phyloP scores from a whole-genome alignment of 805 yeast species.

The Candida andamanensis region DNA sequence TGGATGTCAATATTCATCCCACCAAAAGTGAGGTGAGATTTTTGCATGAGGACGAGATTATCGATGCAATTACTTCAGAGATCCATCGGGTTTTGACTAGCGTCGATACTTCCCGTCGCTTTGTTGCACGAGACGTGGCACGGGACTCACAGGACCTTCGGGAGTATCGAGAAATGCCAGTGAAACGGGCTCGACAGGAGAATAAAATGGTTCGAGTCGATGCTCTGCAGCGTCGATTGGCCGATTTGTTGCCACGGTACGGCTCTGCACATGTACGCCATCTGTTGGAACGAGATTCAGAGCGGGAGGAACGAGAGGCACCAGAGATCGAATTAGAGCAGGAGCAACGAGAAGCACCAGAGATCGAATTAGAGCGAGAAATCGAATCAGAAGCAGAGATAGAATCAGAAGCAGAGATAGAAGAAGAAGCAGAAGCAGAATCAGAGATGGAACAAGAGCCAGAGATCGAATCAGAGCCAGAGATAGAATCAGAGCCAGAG shows the following conservation, averaged over 20 bases:
- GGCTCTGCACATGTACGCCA: not conserved
- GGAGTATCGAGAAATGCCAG: constrained; percentile 7
- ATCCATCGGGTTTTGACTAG: constrained; percentile 48
- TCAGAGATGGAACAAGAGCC: constrained; percentile 13
- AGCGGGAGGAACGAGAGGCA: not conserved
- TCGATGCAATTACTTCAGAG: constrained; percentile 48
- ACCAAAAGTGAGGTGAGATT: constrained; percentile 91
- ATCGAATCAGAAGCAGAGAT: not conserved
- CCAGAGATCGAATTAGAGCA: constrained; percentile 1
- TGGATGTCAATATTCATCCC: constrained; percentile 95
- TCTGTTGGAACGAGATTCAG: constrained; percentile 1
- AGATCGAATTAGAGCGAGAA: constrained; percentile 1
- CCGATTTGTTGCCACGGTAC: constrained; percentile 11
- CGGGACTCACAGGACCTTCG: constrained; percentile 13
- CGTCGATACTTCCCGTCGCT: constrained; percentile 65
- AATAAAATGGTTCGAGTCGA: constrained; percentile 70
- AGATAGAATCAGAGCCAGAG: constrained; percentile 16
- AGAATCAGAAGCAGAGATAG: not conserved
- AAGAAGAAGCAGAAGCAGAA: not conserved
- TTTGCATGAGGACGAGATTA: constrained; percentile 79
- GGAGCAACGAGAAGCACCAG: not conserved
- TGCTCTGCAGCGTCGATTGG: constrained; percentile 45
- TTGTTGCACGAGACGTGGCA: constrained; percentile 54
- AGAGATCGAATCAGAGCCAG: constrained; percentile 5
- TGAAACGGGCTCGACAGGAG: constrained; percentile 46